These are phyloP conservation scores for Pseudopithomyces maydicus DNA, from an alignment of 2,329 filamentous ascomycete genomes.

Conservation along the genomic window DNA sequence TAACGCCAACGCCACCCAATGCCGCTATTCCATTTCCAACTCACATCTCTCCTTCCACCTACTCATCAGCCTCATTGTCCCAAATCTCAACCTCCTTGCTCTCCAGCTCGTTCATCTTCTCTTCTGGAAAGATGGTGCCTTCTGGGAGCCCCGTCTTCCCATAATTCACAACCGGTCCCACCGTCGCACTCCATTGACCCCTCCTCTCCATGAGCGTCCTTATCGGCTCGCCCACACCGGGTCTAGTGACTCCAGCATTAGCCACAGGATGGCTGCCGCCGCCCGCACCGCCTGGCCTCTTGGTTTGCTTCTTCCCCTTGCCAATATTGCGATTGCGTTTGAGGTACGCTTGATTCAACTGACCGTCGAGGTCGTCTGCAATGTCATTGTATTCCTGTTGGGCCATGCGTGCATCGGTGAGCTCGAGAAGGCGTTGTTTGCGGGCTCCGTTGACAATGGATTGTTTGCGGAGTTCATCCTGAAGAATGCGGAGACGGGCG, in stretches of 20 bases:
- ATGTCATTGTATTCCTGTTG: conserved; percentile 97
- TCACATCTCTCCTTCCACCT: background rate
- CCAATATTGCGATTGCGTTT: conserved; percentile 94
- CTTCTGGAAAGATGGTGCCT: conserved; percentile 77
- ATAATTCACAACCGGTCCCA: conserved; percentile 86
- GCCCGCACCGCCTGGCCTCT: conserved; percentile 75
- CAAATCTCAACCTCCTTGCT: conserved; percentile 77
- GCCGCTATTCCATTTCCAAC: background rate
- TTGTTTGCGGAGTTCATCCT: conserved; percentile 80
- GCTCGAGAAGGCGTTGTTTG: conserved; percentile 82
- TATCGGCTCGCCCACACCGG: conserved; percentile 85
- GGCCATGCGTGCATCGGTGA: conserved; percentile 91
- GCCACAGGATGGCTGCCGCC: conserved; percentile 66
- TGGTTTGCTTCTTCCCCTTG: conserved; percentile 87
- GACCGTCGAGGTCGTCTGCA: conserved; percentile 91
- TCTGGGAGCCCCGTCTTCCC: conserved; percentile 77
- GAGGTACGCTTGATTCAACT: conserved; percentile 92
- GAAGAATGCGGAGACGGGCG: conserved; percentile 83
- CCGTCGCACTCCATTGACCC: conserved; percentile 81
- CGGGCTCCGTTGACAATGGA: conserved; percentile 88
- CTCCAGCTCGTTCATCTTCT: conserved; percentile 72
- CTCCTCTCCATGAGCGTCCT: conserved; percentile 91
- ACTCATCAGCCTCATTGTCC: conserved; percentile 75
- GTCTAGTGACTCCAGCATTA: conserved; percentile 40
- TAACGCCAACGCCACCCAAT: background rate